These are phyloP conservation scores for Mayamaea pseudoterrestris DNA, from an alignment of 108 stramenopile genomes.

Conservation along the genomic window DNA sequence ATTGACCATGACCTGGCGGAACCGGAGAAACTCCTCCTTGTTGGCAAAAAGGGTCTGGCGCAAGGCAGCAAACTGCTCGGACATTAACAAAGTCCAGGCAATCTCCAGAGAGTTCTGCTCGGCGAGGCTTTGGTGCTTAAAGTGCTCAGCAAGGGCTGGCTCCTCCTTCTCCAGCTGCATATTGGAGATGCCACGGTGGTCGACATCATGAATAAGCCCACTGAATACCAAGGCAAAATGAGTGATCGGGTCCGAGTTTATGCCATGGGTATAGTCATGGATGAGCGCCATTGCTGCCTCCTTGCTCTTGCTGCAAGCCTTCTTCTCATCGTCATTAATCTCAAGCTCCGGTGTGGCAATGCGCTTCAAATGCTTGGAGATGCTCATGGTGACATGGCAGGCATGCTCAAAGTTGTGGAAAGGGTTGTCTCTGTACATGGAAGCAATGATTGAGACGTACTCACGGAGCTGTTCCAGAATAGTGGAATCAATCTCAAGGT, in stretches of 20 bases:
- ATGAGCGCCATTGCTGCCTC: conserved; percentile 1
- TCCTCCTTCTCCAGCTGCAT: conserved; percentile 32
- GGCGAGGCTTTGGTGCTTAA: conserved; percentile 21
- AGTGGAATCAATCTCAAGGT: background rate
- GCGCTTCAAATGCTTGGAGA: conserved; percentile 18
- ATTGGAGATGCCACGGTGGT: conserved; percentile 39
- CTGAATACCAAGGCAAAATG: conserved; percentile 38
- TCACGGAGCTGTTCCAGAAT: conserved; percentile 1
- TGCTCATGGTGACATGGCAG: conserved; percentile 22
- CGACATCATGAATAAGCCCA: conserved; percentile 45
- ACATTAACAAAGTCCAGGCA: conserved; percentile 27
- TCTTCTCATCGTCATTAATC: background rate
- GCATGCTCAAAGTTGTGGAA: conserved; percentile 37
- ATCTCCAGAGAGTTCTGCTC: conserved; percentile 36
- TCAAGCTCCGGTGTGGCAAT: conserved; percentile 11
- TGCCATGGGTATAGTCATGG: conserved; percentile 23
- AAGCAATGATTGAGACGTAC: conserved; percentile 3
- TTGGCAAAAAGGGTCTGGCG: conserved; percentile 11
- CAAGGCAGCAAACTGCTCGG: conserved; percentile 13
- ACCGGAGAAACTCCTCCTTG: conserved; percentile 17
- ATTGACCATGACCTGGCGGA: conserved; percentile 31
- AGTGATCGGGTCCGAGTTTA: conserved; percentile 37
- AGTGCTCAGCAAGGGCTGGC: conserved; percentile 12
- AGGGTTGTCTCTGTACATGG: conserved; percentile 19
- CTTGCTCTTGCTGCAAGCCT: background rate